These are phyloP conservation scores for Vaccinium myrtillus DNA, from an alignment of 148 eudicot genomes.

Conservation along the genomic window DNA sequence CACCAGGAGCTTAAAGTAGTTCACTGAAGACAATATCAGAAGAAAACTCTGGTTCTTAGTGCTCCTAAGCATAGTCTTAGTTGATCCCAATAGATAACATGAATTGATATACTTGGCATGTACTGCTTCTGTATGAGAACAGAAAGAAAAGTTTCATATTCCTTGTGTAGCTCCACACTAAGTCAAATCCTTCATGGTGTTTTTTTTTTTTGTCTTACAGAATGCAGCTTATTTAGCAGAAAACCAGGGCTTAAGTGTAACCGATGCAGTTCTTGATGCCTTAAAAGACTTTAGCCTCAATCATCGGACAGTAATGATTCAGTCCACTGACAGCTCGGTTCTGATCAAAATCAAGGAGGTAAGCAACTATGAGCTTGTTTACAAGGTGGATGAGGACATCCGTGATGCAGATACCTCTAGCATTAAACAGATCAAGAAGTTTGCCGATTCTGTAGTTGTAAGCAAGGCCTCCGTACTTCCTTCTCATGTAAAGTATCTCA, in stretches of 20 bases:
- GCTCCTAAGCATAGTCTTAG: neutral
- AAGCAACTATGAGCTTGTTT: slow-evolving; percentile 63
- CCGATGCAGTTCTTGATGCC: slow-evolving; percentile 58
- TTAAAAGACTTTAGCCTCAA: slow-evolving; percentile 45
- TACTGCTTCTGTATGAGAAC: neutral
- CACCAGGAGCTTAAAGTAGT: neutral
- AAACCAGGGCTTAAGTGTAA: slow-evolving; percentile 51
- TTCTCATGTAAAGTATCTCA: slow-evolving; percentile 28
- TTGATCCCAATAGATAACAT: neutral
- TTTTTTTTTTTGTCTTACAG: slow-evolving; percentile 33
- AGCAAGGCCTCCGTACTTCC: slow-evolving; percentile 63
- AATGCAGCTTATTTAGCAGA: slow-evolving; percentile 81
- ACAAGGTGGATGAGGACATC: slow-evolving; percentile 53
- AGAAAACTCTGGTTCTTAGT: neutral
- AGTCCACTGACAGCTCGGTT: slow-evolving; percentile 67
- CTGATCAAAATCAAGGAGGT: slow-evolving; percentile 52
- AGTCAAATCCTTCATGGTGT: neutral
- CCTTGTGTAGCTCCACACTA: neutral
- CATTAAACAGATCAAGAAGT: slow-evolving; percentile 52
- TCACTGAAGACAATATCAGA: neutral
- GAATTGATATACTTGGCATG: neutral
- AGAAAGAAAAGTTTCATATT: neutral
- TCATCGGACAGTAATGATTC: slow-evolving; percentile 61
- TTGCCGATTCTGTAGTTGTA: slow-evolving; percentile 66
- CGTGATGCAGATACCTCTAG: slow-evolving; percentile 49